phyloP scores from a whole-genome alignment of 2,329 filamentous ascomycete species.

The Metarhizium album region DNA sequence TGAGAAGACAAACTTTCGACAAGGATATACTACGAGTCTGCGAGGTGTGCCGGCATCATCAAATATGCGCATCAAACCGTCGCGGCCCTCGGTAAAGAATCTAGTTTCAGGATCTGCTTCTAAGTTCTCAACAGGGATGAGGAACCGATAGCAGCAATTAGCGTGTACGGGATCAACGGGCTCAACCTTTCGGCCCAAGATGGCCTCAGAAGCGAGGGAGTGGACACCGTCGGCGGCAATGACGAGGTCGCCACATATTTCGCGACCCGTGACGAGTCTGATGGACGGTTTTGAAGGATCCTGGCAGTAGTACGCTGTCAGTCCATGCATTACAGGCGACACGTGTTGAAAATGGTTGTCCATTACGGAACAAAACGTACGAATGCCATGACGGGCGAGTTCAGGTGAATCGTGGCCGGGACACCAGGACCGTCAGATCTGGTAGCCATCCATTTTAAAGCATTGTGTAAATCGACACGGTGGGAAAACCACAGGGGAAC shows the following conservation, averaged over 20 bases:
- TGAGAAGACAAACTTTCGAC: constrained; percentile 14
- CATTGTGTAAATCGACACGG: constrained; percentile 29
- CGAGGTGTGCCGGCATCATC: constrained; percentile 12
- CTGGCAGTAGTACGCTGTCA: constrained; percentile 7
- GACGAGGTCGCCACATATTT: constrained; percentile 25
- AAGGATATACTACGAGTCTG: constrained; percentile 23
- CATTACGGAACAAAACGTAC: constrained; percentile 12
- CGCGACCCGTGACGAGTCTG: constrained; percentile 17
- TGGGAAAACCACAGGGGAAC: constrained; percentile 25
- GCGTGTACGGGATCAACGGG: constrained; percentile 16
- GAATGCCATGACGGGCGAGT: constrained; percentile 15
- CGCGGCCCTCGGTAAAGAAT: constrained; percentile 18
- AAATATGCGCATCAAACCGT: constrained; percentile 17
- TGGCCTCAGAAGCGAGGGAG: constrained; percentile 17
- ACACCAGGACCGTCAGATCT: constrained; percentile 14
- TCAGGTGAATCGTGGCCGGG: constrained; percentile 16
- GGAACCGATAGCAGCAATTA: constrained; percentile 26
- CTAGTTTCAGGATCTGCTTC: constrained; percentile 20
- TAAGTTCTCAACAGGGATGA: constrained; percentile 19
- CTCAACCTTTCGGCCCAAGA: constrained; percentile 17
- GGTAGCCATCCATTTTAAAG: constrained; percentile 23
- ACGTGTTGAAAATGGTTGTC: neutral
- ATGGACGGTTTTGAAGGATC: constrained; percentile 16
- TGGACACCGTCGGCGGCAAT: constrained; percentile 35
- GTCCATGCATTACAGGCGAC: no score